Conservation (phyloP, 73 alveolate species). For the Paramecium bursaria region DNA sequence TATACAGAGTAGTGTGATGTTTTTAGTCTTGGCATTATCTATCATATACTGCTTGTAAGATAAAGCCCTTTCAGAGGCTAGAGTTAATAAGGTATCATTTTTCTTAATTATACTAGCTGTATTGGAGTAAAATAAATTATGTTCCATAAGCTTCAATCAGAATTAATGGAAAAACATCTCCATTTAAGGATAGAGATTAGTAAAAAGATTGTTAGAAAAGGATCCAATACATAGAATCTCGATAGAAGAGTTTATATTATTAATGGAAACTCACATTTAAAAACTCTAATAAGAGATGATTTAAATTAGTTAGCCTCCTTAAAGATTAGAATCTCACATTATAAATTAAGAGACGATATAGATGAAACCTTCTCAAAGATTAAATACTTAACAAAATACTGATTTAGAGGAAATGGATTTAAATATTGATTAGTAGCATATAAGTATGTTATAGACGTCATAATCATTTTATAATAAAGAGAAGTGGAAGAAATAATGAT, state of each 20-base stretch:
- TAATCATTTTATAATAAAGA: background rate
- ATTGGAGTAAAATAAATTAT: constrained; percentile 19
- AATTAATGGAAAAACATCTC: background rate
- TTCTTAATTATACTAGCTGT: background rate
- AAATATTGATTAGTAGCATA: background rate
- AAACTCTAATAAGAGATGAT: background rate
- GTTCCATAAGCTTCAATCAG: background rate
- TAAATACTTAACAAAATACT: background rate
- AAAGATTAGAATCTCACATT: background rate
- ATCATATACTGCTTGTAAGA: background rate
- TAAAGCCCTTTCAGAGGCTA: constrained; percentile 1
- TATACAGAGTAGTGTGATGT: constrained; percentile 51
- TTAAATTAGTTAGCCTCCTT: background rate
- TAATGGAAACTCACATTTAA: background rate
- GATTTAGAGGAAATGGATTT: background rate
- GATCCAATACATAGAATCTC: background rate
- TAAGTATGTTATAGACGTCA: no score
- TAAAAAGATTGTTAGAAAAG: background rate
- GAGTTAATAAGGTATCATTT: constrained; percentile 3
- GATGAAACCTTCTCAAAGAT: background rate
- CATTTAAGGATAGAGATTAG: background rate
- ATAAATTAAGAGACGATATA: background rate
- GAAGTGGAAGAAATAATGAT: no score
- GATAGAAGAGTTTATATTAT: background rate
- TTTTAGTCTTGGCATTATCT: constrained; percentile 44